Percentiles rank a stretch among this genome's conserved stretches.
phyloP scores from a whole-genome alignment of 352 stramenopile genomes.

The Peronospora tabacina region DNA sequence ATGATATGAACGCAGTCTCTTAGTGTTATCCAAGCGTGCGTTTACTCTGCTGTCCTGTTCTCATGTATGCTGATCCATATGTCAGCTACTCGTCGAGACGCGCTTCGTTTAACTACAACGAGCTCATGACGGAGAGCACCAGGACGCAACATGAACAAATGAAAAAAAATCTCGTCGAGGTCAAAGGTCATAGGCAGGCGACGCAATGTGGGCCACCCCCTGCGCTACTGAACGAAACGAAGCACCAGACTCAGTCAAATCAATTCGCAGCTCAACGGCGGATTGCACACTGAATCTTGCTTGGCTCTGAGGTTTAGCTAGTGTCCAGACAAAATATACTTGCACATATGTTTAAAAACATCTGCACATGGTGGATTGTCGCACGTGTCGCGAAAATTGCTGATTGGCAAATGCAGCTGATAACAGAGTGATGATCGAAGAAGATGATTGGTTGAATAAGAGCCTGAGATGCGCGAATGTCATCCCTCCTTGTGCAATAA shows the following conservation, averaged over 20 bases:
- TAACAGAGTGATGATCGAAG: constrained; percentile 7
- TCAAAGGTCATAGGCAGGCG: constrained; percentile 31
- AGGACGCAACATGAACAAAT: constrained; percentile 44
- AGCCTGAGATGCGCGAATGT: constrained; percentile 1
- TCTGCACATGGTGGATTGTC: background rate
- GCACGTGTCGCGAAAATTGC: background rate
- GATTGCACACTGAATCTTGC: background rate
- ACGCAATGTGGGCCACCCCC: constrained; percentile 27
- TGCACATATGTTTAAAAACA: background rate
- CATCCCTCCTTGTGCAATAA: constrained; percentile 11
- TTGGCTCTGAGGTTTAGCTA: background rate
- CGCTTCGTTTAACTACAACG: constrained; percentile 58
- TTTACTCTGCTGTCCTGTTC: background rate
- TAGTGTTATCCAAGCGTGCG: background rate
- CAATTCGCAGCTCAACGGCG: constrained; percentile 47
- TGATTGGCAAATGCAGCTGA: background rate
- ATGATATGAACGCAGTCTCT: constrained; percentile 47
- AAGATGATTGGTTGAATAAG: constrained; percentile 22
- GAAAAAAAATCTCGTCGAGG: constrained; percentile 41
- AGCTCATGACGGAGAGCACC: constrained; percentile 43
- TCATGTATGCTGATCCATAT: background rate
- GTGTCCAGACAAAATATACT: background rate
- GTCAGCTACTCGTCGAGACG: constrained; percentile 63
- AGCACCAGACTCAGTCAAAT: constrained; percentile 78
- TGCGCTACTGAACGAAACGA: constrained; percentile 61